Percentiles rank a stretch among this genome's conserved stretches.
Conservation (phyloP, 1,139 yeast species). For the Pichia sp. region DNA sequence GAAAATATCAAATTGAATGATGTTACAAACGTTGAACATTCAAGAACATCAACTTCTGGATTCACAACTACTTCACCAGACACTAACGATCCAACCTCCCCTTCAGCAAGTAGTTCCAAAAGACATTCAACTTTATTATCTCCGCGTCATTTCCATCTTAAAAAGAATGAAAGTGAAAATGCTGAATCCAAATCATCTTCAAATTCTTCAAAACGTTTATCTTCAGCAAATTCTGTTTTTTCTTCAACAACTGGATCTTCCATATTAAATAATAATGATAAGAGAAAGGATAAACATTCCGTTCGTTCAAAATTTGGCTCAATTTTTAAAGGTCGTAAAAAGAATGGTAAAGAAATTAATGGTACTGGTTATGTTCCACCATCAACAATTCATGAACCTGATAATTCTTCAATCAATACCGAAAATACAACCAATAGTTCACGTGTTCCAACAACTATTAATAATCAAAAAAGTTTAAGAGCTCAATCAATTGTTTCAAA, state of each 20-base stretch:
- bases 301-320: slow-evolving; percentile 81
- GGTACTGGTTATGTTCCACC: slow-evolving; percentile 12
- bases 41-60: slow-evolving; percentile 14
- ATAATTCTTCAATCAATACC: slow-evolving; percentile 23
- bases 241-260: slow-evolving; percentile 12
- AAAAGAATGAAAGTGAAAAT: slow-evolving; percentile 4
- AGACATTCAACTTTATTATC: slow-evolving; percentile 12
- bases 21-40: slow-evolving; percentile 4
- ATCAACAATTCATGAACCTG: slow-evolving; percentile 31
- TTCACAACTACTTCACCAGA: slow-evolving; percentile 11
- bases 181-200: slow-evolving; percentile 13
- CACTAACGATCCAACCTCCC: neutral
- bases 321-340: slow-evolving; percentile 53
- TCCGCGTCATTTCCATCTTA: slow-evolving; percentile 10
- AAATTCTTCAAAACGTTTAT: slow-evolving; percentile 11
- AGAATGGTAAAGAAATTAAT: slow-evolving; percentile 38
- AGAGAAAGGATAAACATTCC: slow-evolving; percentile 32
- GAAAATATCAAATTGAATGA: slow-evolving; percentile 11
- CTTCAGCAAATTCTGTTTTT: slow-evolving; percentile 14
- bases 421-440: slow-evolving; percentile 14
- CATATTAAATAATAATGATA: slow-evolving; percentile 5
- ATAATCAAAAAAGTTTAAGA: slow-evolving; percentile 9
- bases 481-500: slow-evolving; percentile 12
- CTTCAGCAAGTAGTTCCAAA: slow-evolving; percentile 1
- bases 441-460: slow-evolving; percentile 1